These are phyloP conservation scores for Fonsecaea nubica DNA, from an alignment of 2,329 filamentous ascomycete genomes.

Conservation along the genomic window DNA sequence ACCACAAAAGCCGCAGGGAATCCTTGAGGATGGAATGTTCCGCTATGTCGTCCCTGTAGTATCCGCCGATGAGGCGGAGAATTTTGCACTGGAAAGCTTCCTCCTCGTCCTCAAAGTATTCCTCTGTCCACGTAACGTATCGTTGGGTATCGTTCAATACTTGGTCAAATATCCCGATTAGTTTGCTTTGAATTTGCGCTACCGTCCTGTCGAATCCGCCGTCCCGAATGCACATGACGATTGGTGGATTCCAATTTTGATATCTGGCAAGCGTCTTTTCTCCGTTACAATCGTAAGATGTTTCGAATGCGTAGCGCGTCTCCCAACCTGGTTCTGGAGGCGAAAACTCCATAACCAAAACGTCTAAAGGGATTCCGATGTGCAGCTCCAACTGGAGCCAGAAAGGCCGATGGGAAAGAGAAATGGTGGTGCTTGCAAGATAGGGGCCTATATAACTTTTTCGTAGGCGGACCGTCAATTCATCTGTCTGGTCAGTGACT, in stretches of 20 bases:
- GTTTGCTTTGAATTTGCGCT: constrained; percentile 13
- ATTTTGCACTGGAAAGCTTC: constrained; percentile 33
- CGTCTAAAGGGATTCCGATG: constrained; percentile 20
- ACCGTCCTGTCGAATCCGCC: constrained; percentile 13
- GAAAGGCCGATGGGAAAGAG: constrained; percentile 16
- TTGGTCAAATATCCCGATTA: constrained; percentile 26
- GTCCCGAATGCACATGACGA: constrained; percentile 31
- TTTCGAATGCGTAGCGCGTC: constrained; percentile 22
- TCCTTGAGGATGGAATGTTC: constrained; percentile 31
- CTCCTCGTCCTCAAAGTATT: constrained; percentile 24
- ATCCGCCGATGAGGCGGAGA: constrained; percentile 26
- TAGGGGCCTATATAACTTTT: constrained; percentile 17
- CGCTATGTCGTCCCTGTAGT: constrained; percentile 30
- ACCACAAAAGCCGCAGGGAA: constrained; percentile 32
- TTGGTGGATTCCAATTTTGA: constrained; percentile 33
- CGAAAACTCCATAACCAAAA: constrained; percentile 28
- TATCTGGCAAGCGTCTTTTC: constrained; percentile 17
- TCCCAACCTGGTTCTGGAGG: constrained; percentile 20
- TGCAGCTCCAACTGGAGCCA: constrained; percentile 27
- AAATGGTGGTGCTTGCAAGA: constrained; percentile 22
- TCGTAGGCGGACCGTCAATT: constrained; percentile 26
- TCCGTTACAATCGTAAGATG: constrained; percentile 15
- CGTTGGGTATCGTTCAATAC: constrained; percentile 20
- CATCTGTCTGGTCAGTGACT: constrained; percentile 24
- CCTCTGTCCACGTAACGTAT: constrained; percentile 27